Base-by-base conservation (phyloP, 495 filamentous ascomycete species). In the Rostrohypoxylon terebratum region DNA sequence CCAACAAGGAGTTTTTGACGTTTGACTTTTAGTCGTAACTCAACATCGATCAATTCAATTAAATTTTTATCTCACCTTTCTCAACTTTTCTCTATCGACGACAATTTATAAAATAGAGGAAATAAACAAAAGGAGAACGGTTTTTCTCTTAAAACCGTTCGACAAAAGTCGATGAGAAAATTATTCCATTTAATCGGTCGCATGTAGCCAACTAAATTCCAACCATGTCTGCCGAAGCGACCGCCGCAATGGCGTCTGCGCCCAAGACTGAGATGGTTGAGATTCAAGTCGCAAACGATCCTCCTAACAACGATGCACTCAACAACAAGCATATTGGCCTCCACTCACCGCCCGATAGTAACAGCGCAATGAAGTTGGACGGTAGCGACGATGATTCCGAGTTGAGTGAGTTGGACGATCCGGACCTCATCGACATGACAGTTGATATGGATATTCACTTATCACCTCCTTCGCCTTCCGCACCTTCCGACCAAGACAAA, bases 381-480 rank as follows among this genome's bases (percentile, higher is more conserved):
- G 78, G 73, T 54, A 86, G 83, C 78, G 74, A 76, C 23, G 74
- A 76, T 18, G 86, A 87, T 70, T 88, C 86, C 58, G 86, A 88
- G 63, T 75, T 88, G 47, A 87, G 85, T 79, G 86, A 88, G 45
- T 77, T 88, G 63, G 86, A 88, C 65, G 83, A 82, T 42, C 74
- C 65, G 25, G 67, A 69, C 23, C 54, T 73, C 13, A 40, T 68
- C 63, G 81, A 77, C 20, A 72, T 82, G 38, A 77, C 77, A 65
- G 66, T 78, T 36, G 78, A 59, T n/a, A 67, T 82, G 36, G 77
- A 78, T 69, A 58, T 77, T 36, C 71, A 79, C 66, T 69, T 80
- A 13, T 69, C 74, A 36, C 59, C 59, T 47, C 67, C 68, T 36
- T 9, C 75, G 6, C 63, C 59, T 53, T 16, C 72, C 28, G 57